Base-by-base conservation (phyloP, 305 asterid species). In the Fraxinus platypoda region DNA sequence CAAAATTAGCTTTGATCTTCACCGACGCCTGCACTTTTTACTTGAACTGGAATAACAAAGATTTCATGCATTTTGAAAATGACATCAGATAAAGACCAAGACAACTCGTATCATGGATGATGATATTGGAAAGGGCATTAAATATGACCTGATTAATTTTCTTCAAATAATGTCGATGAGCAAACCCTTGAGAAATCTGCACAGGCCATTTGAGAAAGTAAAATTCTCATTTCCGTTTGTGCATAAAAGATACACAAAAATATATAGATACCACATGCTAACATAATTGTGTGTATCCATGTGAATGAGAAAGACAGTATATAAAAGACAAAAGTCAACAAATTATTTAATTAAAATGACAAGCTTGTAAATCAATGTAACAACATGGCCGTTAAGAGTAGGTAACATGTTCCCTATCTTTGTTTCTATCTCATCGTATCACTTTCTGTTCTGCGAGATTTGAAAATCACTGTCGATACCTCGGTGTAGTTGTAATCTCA, bases 141-240 rank as follows among this genome's bases (percentile, higher is more conserved):
- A 66, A 38, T 35, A 43, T 77, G 64, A 59, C 83, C 41, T 80
- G 80, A 13, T 57, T 31, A 75, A 75, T 71, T 41, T 49, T 81
- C 78, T 78, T 72, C 15, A 37, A 68, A 52, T 28, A 26, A 59
- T 73, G 73, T 23, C 71, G 9, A 81, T 77, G 66, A 81, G 79
- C 28, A 84, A 79, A 66, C 54, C 59, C 79, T 75, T 35, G 33
- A 31, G 74, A 62, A 59, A 59, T 83, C 87, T 87, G 89, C 85
- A 77, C 75, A 41, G 13, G 46, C 49, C 43, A 25, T 80, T 33
- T 26, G 72, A 57, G 68, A 70, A 41, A 71, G 17, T 26, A 25
- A 9, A 26, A 25, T 23, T 25, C 73, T 64, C 15, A 0, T 64
- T 64, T 64, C 73, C 6, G 4, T 64, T 64, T 64, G 62, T 17